These are phyloP conservation scores for Monotropa hypopitys DNA, from an alignment of 179 eudicot genomes.

Conservation along the genomic window DNA sequence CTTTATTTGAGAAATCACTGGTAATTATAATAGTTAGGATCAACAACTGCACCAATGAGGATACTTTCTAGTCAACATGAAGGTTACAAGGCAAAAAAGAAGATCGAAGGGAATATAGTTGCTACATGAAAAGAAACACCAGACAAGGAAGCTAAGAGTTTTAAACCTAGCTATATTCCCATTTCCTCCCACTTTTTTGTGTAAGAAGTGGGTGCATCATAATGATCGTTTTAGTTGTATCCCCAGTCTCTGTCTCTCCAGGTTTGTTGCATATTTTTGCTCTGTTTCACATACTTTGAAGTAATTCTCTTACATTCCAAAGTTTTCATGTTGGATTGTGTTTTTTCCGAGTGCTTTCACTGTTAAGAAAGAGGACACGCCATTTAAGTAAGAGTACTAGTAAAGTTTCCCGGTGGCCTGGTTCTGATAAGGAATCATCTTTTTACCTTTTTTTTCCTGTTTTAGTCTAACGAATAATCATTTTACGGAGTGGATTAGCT, in stretches of 20 bases:
- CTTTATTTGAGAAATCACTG: not conserved
- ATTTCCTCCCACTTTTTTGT: not conserved
- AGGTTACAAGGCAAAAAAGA: not conserved
- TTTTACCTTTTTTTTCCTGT: not conserved
- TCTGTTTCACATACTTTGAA: not conserved
- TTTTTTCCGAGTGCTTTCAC: not conserved
- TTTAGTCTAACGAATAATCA: not conserved
- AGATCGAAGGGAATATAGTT: not conserved
- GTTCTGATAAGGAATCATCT: not conserved
- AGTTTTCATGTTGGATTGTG: not conserved
- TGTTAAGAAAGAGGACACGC: not conserved
- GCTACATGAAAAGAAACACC: not conserved
- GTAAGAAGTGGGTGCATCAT: not conserved
- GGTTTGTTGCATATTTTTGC: not conserved
- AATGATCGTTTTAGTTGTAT: not conserved
- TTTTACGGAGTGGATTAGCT: not conserved
- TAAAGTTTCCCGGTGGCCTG: not conserved
- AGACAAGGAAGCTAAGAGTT: not conserved
- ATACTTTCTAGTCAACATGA: not conserved
- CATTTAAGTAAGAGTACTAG: not conserved
- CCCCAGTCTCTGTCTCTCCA: not conserved
- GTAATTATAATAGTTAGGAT: not conserved
- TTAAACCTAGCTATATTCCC: not conserved
- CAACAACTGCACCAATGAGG: slow-evolving; percentile 5
- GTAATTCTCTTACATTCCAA: not conserved